These are phyloP conservation scores for Phytophthora crassamura DNA, from an alignment of 352 stramenopile genomes.

Conservation along the genomic window DNA sequence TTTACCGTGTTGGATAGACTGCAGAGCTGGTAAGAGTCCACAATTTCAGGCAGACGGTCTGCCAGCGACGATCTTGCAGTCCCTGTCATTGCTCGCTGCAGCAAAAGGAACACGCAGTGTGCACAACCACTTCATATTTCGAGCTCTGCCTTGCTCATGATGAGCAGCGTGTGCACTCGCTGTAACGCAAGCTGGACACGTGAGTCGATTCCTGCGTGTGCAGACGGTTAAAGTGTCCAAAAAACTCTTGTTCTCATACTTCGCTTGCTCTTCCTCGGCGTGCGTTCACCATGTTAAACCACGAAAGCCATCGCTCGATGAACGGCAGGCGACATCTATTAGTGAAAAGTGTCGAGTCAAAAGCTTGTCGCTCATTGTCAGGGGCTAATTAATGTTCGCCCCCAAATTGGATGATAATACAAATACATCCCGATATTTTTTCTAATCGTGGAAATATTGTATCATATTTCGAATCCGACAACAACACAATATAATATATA, in stretches of 20 bases:
- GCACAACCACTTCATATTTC: background rate
- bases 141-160: background rate
- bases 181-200: constrained; percentile 15
- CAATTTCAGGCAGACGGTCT: constrained; percentile 11
- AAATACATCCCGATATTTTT: too few species aligned
- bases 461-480: too few species aligned
- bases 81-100: background rate
- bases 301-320: constrained; percentile 14
- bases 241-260: constrained; percentile 5
- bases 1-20: constrained; percentile 27
- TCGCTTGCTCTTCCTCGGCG: constrained; percentile 1
- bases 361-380: constrained; percentile 29
- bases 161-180: too few species aligned
- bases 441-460: too few species aligned
- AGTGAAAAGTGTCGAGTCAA: constrained; percentile 35
- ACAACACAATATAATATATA: too few species aligned
- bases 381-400: too few species aligned
- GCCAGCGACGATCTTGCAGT: too few species aligned
- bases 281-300: constrained; percentile 19
- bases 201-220: constrained; percentile 17
- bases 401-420: too few species aligned
- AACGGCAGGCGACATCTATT: constrained; percentile 5
- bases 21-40: constrained; percentile 24
- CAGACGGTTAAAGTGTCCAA: constrained; percentile 27
- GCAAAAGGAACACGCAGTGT: background rate